A percentile compares a stretch with the other conserved stretches of the same genome.
Evolutionary conservation across 2,329 filamentous ascomycete species (phyloP).

Genomic region (Paraphaeosphaeria minitans): DNA sequence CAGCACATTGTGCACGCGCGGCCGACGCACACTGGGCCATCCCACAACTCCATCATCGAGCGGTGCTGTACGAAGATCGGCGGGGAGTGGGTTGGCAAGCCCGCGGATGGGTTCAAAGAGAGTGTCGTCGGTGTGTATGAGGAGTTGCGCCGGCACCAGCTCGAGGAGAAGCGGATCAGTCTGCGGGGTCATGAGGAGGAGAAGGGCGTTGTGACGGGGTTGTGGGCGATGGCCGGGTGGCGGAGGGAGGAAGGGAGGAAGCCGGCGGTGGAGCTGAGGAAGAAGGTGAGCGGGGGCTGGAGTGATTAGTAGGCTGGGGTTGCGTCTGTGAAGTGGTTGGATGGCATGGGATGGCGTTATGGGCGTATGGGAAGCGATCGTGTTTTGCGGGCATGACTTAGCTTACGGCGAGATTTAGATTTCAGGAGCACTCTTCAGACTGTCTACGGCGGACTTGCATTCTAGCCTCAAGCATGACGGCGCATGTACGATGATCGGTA

Average conservation of each 20-base stretch:
- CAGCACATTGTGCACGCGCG: conserved; percentile 32
- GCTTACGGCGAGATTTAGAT: background rate
- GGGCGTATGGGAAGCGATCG: background rate
- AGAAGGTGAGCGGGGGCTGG: background rate
- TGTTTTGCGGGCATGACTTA: background rate
- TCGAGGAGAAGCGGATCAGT: conserved; percentile 29
- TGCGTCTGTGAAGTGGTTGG: background rate
- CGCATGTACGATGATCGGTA: background rate
- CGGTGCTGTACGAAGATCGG: conserved; percentile 35
- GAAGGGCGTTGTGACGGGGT: conserved; percentile 48
- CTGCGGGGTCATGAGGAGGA: conserved; percentile 34
- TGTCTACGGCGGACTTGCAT: background rate
- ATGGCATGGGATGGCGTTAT: background rate
- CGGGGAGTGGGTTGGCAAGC: conserved; percentile 23
- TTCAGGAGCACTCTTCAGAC: background rate
- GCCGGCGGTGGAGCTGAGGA: background rate
- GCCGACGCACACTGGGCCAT: background rate
- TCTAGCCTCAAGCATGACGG: background rate
- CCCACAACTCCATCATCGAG: conserved; percentile 26
- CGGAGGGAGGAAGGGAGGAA: conserved; percentile 1
- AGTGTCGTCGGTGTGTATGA: conserved; percentile 30
- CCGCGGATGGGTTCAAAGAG: conserved; percentile 32
- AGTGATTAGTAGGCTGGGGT: background rate
- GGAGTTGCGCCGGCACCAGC: conserved; percentile 32
- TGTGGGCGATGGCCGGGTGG: conserved; percentile 52